phyloP scores from a whole-genome alignment of 257 asterid genomes.

The Solanum pinnatisectum region DNA sequence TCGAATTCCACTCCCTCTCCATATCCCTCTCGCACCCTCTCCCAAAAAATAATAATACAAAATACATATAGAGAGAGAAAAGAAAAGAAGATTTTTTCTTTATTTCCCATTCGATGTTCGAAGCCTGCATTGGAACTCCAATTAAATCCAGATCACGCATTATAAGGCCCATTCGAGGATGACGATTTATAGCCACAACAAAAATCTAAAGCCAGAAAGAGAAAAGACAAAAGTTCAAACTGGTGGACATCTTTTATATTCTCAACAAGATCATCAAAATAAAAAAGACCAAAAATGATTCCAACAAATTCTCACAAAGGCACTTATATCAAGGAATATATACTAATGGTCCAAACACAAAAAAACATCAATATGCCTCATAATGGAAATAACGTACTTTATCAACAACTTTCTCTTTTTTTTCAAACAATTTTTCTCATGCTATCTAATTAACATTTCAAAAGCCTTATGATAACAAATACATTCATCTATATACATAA shows the following conservation, averaged over 20 bases:
- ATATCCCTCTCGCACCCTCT: no score
- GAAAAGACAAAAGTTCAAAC: not conserved
- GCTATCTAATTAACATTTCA: not conserved
- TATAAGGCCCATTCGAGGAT: not conserved
- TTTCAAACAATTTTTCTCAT: not conserved
- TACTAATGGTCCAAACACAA: not conserved
- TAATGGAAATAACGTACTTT: not conserved
- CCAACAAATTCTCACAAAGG: not conserved
- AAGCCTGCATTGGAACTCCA: fast-evolving
- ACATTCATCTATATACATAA: not conserved
- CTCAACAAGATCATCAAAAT: not conserved
- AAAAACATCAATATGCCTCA: not conserved
- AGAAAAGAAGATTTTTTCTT: no score
- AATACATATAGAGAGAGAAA: no score
- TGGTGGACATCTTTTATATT: not conserved
- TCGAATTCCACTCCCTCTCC: no score
- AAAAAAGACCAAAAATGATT: not conserved
- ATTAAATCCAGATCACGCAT: fast-evolving
- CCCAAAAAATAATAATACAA: no score
- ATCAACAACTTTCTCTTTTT: not conserved
- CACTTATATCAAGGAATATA: not conserved
- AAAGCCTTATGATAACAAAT: not conserved
- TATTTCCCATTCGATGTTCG: fast-evolving
- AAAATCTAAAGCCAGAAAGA: not conserved
- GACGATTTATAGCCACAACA: not conserved